Evolutionary conservation across 805 yeast genomes (phyloP).

Genomic region (Kuraishia floccosa): DNA sequence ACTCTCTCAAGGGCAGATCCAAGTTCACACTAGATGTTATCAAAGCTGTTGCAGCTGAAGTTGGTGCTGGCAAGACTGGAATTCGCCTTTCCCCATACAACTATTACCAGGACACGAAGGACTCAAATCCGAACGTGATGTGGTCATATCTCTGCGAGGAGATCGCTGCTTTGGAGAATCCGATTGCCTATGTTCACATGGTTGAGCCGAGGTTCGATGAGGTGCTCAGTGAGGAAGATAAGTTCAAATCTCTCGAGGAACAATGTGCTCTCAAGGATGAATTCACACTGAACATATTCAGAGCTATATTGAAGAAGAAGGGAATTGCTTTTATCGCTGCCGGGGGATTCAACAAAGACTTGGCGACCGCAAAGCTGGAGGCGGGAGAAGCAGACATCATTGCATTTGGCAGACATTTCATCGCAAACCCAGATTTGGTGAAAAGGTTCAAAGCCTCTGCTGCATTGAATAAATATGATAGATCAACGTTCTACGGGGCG

Average conservation of each 20-base stretch:
- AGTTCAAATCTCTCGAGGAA: constrained; percentile 3
- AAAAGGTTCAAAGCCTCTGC: constrained; percentile 22
- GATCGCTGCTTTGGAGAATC: constrained; percentile 24
- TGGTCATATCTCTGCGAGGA: constrained; percentile 22
- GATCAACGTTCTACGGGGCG: constrained; percentile 25
- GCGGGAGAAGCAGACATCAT: constrained; percentile 28
- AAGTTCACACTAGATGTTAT: constrained; percentile 18
- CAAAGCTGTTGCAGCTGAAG: constrained; percentile 34
- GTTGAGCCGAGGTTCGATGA: constrained; percentile 20
- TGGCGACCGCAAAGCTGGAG: constrained; percentile 8
- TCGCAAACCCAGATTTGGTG: constrained; percentile 33
- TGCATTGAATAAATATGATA: constrained; percentile 23
- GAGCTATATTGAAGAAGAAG: constrained; percentile 15
- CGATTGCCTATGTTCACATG: constrained; percentile 17
- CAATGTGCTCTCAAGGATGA: constrained; percentile 7
- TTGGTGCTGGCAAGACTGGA: constrained; percentile 39
- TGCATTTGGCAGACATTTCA: constrained; percentile 25
- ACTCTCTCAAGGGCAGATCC: constrained; percentile 16
- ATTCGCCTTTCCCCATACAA: constrained; percentile 33
- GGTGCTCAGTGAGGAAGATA: constrained; percentile 11
- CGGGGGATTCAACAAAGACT: constrained; percentile 6
- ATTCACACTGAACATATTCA: constrained; percentile 3
- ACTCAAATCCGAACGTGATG: constrained; percentile 15
- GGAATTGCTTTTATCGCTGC: constrained; percentile 18
- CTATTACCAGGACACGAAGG: constrained; percentile 22